These are phyloP conservation scores for Aspergillus ellipticus DNA, from an alignment of 495 filamentous ascomycete genomes.

Conservation along the genomic window DNA sequence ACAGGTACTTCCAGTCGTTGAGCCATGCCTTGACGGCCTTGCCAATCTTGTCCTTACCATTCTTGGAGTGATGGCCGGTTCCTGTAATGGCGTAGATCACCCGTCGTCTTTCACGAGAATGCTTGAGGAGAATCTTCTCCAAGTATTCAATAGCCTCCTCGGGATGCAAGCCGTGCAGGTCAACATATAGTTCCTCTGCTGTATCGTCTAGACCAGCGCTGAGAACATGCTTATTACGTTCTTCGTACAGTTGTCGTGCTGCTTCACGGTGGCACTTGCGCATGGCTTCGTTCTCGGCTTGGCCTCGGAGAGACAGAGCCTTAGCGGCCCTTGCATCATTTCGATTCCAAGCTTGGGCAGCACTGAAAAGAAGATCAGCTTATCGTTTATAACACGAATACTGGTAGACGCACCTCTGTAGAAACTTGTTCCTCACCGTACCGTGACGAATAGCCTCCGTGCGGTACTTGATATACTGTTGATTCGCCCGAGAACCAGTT, in stretches of 20 bases:
- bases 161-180: conserved; percentile 93
- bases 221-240: conserved; percentile 73
- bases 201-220: conserved; percentile 36
- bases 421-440: conserved; percentile 90
- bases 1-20: conserved; percentile 93
- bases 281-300: conserved; percentile 96
- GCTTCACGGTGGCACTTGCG: conserved; percentile 95
- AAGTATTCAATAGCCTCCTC: conserved; percentile 97
- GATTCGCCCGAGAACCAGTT: conserved; percentile 86
- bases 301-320: conserved; percentile 86
- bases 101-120: conserved; percentile 60
- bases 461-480: conserved; percentile 88
- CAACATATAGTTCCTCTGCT: conserved; percentile 80
- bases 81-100: conserved; percentile 94
- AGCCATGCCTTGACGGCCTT: conserved; percentile 88
- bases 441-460: conserved; percentile 96
- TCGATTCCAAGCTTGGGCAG: conserved; percentile 99
- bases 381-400: conserved; percentile 17
- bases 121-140: conserved; percentile 78
- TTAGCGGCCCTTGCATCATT: conserved; percentile 97
- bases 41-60: conserved; percentile 97
- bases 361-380: conserved; percentile 47
- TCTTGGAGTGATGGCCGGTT: conserved; percentile 96
- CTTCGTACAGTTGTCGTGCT: conserved; percentile 86
- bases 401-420: conserved; percentile 68